Evolutionary conservation across 2,329 filamentous ascomycete species (phyloP), one percentile per base, ranked within the genome.

Genomic region (Coleophoma eucalyptorum): DNA sequence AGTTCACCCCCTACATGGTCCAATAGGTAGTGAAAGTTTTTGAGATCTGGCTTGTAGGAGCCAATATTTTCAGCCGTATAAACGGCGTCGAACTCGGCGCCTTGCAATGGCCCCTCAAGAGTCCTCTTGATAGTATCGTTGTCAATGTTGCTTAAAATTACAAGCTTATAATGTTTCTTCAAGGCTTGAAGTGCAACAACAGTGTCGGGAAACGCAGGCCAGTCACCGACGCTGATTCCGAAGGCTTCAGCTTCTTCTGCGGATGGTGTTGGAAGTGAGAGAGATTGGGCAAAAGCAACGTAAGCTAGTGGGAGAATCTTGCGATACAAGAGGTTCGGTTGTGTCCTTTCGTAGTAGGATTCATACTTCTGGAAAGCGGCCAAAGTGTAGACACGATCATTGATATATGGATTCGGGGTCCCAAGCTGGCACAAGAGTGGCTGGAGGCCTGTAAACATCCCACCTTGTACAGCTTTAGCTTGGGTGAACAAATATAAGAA

Each of bases 31-130:
- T 81, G 74, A 52, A 90, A 90, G 55, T 90, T 89, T 47, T 71
- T 69, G 31, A 71, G 60, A 57, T 83, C 75, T 0, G 87, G 87
- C 68, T 90, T 91, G 63, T 90, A 90, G 13, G 75, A 78, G 0
- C 86, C 86, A 26, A 90, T 79, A 38, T 89, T 83, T 63, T 90
- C 74, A 0, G 87, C 87, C 0, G 85, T 89, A 61, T 86, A 77
- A 35, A 88, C 69, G 3, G 78, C 72, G 58, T 87, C 83, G 59
- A 89, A 77, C 1, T 71, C 58, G 20, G 78, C 70, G 1, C 72
- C 73, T 35, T 72, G 58, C 1, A 85, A 65, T 0, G 77, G 74
- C 0, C 77, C 73, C 1, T 68, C 62, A 13, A 75, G 70, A 2
- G 68, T 74, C 13, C 49, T 48, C 0, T 66, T 59, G 57, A 85